Evolutionary conservation across 1,284 basidiomycete species (phyloP).

Genomic region (Neolentinus lepideus): DNA sequence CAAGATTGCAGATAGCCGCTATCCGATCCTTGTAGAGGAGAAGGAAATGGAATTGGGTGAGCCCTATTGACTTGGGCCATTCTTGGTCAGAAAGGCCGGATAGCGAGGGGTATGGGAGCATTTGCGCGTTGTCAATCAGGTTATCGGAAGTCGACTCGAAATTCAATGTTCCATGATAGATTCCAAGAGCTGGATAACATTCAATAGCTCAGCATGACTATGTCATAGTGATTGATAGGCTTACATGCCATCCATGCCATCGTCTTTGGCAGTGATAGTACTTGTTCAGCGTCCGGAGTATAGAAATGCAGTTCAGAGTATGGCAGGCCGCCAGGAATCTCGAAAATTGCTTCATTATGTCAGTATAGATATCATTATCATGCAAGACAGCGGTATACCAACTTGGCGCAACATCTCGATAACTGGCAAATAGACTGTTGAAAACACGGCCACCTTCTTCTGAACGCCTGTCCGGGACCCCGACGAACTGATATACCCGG

Average conservation of each 20-base stretch:
- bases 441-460: constrained; percentile 78
- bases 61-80: constrained; percentile 65
- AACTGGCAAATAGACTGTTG: constrained; percentile 65
- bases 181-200: constrained; percentile 55
- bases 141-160: constrained; percentile 65
- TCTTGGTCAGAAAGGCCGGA: constrained; percentile 25
- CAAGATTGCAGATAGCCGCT: constrained; percentile 72
- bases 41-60: constrained; percentile 93
- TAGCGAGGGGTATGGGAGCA: constrained; percentile 57
- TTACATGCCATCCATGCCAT: constrained; percentile 89
- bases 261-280: constrained; percentile 52
- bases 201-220: constrained; percentile 9
- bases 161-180: constrained; percentile 78
- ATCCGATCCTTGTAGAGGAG: constrained; percentile 81
- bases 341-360: constrained; percentile 65
- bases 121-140: constrained; percentile 70
- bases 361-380: constrained; percentile 11
- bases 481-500: constrained; percentile 89
- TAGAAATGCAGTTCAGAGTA: constrained; percentile 77
- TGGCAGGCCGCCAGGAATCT: constrained; percentile 71
- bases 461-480: constrained; percentile 52
- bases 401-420: constrained; percentile 77
- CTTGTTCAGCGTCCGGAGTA: constrained; percentile 63
- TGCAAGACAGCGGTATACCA: constrained; percentile 20
- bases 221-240: constrained; percentile 13